These are phyloP conservation scores for Monosporascus sp. DNA, from an alignment of 2,329 filamentous ascomycete genomes.

Conservation along the genomic window DNA sequence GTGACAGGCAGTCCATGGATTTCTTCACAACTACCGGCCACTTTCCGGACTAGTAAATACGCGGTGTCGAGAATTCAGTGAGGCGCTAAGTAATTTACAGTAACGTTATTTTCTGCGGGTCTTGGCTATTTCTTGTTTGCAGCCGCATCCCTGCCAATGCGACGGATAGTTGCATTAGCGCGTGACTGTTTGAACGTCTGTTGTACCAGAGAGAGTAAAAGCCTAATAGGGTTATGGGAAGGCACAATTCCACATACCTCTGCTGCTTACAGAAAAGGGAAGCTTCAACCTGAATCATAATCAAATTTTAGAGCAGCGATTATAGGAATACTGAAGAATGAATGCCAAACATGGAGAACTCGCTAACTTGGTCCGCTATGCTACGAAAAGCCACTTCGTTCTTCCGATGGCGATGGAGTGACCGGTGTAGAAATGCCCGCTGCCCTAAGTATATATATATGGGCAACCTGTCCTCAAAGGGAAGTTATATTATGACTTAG, in stretches of 20 bases:
- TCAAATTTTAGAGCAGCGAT: too few relatives aligned
- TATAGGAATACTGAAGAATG: too few relatives aligned
- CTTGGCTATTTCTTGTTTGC: constrained; percentile 15
- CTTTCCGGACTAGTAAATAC: not conserved
- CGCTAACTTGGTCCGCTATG: too few relatives aligned
- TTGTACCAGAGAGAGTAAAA: not conserved
- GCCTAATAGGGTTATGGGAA: not conserved
- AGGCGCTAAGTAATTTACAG: not conserved
- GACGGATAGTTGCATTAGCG: constrained; percentile 23
- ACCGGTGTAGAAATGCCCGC: not conserved
- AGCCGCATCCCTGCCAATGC: constrained; percentile 18
- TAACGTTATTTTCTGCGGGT: too few relatives aligned
- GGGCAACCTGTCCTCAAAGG: not conserved
- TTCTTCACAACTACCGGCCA: too few relatives aligned
- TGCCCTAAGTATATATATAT: not conserved
- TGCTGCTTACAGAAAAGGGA: not conserved
- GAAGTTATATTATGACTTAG: not conserved
- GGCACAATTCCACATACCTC: not conserved
- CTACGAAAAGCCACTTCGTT: not conserved
- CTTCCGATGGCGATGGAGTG: too few relatives aligned
- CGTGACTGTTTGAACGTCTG: constrained; percentile 26
- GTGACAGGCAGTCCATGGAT: not conserved
- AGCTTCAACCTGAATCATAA: too few relatives aligned
- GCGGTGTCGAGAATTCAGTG: too few relatives aligned
- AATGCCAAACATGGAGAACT: too few relatives aligned